Evolutionary conservation across 2,329 filamentous ascomycete species (phyloP).

Genomic region (Huntiella moniliformis): DNA sequence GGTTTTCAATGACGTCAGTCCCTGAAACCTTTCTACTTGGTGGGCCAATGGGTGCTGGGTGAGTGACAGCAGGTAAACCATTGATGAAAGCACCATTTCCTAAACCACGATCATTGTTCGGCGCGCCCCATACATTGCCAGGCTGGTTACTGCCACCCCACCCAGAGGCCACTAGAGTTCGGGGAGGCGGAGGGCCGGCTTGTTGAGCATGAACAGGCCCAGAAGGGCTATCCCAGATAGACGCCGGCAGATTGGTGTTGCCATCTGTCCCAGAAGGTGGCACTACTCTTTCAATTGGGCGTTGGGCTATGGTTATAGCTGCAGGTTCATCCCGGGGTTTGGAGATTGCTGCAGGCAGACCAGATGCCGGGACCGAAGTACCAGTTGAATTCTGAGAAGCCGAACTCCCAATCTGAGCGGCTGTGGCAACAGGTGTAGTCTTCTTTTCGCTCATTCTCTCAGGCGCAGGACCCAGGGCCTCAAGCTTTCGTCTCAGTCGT

Average conservation of each 20-base stretch:
- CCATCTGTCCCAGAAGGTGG: neutral
- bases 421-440: constrained; percentile 16
- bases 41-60: constrained; percentile 28
- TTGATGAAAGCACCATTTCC: constrained; percentile 59
- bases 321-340: neutral
- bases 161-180: constrained; percentile 1
- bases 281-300: neutral
- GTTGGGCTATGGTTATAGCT: neutral
- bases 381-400: neutral
- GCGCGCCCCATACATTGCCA: constrained; percentile 56
- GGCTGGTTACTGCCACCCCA: constrained; percentile 28
- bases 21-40: constrained; percentile 14
- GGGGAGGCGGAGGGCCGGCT: constrained; percentile 7
- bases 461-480: constrained; percentile 46
- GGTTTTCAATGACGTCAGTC: neutral
- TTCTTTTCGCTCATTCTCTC: constrained; percentile 41
- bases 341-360: neutral
- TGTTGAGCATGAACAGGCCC: constrained; percentile 1
- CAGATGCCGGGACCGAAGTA: constrained; percentile 1
- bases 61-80: constrained; percentile 20
- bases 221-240: constrained; percentile 9
- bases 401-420: neutral
- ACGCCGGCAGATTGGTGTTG: neutral
- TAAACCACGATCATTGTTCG: constrained; percentile 50
- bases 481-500: constrained; percentile 53